phyloP scores from a whole-genome alignment of 163 green algal genomes.

The Scenedesmus sp. region DNA sequence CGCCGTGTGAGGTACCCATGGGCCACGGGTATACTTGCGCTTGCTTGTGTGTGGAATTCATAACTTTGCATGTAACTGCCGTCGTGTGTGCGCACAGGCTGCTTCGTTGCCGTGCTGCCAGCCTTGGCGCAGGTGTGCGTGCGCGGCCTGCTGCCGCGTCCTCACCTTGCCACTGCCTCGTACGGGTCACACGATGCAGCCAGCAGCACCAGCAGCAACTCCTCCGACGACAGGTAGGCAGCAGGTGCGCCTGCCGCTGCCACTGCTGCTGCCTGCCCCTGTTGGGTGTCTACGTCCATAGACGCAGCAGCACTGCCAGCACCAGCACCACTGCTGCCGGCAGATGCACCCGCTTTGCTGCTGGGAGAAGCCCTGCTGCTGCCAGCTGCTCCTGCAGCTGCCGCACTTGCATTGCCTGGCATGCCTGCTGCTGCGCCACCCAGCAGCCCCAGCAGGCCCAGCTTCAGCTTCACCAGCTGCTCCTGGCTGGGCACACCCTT shows the following conservation, averaged over 20 bases:
- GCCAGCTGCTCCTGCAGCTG: neutral
- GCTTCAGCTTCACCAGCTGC: conserved; percentile 55
- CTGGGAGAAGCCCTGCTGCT: too few species aligned
- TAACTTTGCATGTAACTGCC: too few species aligned
- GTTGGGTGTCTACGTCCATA: conserved; percentile 11
- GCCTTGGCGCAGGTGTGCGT: too few species aligned
- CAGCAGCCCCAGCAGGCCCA: conserved; percentile 72
- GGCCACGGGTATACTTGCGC: too few species aligned
- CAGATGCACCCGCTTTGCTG: neutral
- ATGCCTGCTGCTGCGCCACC: conserved; percentile 44
- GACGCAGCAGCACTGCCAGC: neutral
- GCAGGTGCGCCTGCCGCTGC: neutral
- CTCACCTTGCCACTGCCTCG: conserved; percentile 73
- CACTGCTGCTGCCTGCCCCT: conserved; percentile 31
- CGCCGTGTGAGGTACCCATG: too few species aligned
- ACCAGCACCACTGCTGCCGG: neutral
- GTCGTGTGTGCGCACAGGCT: too few species aligned
- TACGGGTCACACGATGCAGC: conserved; percentile 73
- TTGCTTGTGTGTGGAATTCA: too few species aligned
- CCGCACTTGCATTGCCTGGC: conserved; percentile 25
- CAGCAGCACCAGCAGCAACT: conserved; percentile 76
- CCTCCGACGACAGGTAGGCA: conserved; percentile 54
- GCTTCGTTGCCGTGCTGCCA: too few species aligned
- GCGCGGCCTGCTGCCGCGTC: too few species aligned
- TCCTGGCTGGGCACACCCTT: conserved; percentile 66